Conservation (phyloP, 2,329 filamentous ascomycete genomes). For the Aspergillaceae sp. region DNA sequence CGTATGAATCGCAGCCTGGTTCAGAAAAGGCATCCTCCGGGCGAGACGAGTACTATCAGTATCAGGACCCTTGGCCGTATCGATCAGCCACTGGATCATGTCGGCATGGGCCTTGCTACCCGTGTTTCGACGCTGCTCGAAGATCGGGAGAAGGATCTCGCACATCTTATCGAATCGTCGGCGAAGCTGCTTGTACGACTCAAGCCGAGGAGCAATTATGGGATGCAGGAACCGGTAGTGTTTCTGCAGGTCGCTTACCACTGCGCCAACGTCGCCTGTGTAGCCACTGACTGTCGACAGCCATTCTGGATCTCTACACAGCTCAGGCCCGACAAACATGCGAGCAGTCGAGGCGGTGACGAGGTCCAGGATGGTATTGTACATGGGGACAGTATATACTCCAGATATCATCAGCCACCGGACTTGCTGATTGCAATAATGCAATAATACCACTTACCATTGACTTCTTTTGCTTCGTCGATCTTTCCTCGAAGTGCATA, state of each 20-base stretch:
- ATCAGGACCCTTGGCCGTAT: constrained; percentile 14
- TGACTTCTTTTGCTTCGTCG: not conserved
- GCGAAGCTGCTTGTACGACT: not conserved
- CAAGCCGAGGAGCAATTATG: not conserved
- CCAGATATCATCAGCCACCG: not conserved
- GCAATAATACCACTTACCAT: not conserved
- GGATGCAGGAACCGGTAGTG: not conserved
- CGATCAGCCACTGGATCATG: constrained; percentile 4
- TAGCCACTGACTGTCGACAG: not conserved
- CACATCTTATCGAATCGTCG: constrained; percentile 1
- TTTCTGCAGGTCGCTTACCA: not conserved
- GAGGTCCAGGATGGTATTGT: not conserved
- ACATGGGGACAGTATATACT: not conserved
- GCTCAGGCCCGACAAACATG: not conserved
- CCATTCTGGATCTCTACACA: not conserved
- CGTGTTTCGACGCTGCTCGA: not conserved
- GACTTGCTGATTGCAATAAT: not conserved
- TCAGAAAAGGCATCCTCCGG: constrained; percentile 16
- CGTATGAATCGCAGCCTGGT: not conserved
- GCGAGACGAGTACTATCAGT: constrained; percentile 1
- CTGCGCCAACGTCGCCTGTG: not conserved
- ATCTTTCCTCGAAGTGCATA: not conserved
- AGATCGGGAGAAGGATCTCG: not conserved
- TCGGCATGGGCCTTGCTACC: not conserved
- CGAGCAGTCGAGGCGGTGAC: not conserved